Evolutionary conservation across 2,329 filamentous ascomycete species (phyloP).

Genomic region (Aquanectria penicillioides): DNA sequence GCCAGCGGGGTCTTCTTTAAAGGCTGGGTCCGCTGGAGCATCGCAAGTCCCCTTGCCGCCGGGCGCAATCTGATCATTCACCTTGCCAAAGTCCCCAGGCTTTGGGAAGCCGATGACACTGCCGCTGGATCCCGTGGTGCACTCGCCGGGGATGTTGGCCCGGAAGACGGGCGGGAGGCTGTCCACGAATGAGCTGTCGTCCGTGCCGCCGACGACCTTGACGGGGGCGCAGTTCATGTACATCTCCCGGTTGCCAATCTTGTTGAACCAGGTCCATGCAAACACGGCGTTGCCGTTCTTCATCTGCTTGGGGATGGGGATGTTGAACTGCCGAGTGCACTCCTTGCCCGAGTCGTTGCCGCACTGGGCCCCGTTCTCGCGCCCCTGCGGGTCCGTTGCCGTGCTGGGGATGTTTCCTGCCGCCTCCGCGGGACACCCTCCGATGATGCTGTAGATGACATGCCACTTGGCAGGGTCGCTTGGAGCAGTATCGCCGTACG

Average conservation of each 20-base stretch:
- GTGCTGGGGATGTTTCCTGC: slow-evolving; percentile 27
- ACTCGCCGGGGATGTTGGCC: slow-evolving; percentile 41
- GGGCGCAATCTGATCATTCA: slow-evolving; percentile 26
- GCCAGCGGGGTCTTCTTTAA: slow-evolving; percentile 30
- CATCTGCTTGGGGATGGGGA: slow-evolving; percentile 41
- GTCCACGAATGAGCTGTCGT: slow-evolving; percentile 35
- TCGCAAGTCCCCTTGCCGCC: slow-evolving; percentile 29
- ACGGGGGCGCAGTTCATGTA: slow-evolving; percentile 87
- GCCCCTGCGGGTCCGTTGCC: slow-evolving; percentile 26
- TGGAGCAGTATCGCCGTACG: slow-evolving; percentile 35
- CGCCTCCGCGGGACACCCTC: slow-evolving; percentile 38
- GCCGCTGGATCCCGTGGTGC: slow-evolving; percentile 30
- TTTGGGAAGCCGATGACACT: slow-evolving; percentile 38
- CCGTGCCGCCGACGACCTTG: slow-evolving; percentile 60
- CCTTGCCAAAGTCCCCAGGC: slow-evolving; percentile 36
- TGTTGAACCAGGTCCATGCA: slow-evolving; percentile 83
- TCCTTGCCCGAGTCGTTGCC: slow-evolving; percentile 35
- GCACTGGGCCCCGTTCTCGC: slow-evolving; percentile 36
- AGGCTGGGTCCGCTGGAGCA: slow-evolving; percentile 30
- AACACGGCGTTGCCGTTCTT: slow-evolving; percentile 68
- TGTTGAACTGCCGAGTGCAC: slow-evolving; percentile 37
- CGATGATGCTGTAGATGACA: slow-evolving; percentile 39
- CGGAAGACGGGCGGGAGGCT: slow-evolving; percentile 34
- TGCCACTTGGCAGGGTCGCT: slow-evolving; percentile 32
- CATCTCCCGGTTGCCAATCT: slow-evolving; percentile 81